Evolutionary conservation across 83 land plant species (phyloP).

Genomic region (Picea mariana): DNA sequence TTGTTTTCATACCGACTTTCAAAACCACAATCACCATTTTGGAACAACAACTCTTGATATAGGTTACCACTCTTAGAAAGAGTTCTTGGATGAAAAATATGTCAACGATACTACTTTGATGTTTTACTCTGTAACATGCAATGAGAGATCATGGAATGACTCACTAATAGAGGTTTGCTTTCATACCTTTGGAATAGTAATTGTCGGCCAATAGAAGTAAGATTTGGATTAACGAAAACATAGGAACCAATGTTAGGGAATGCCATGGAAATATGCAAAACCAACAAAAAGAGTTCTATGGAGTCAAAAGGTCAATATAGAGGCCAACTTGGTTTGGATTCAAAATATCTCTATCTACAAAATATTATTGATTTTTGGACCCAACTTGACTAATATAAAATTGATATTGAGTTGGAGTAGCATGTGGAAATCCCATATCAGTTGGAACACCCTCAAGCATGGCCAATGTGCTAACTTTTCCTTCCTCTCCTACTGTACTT

Average conservation of each 20-base stretch:
- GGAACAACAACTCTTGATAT: too few relatives aligned
- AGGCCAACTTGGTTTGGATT: background rate
- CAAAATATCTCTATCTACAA: background rate
- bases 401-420: constrained; percentile 45
- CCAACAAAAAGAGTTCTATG: background rate
- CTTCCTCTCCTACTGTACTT: constrained; percentile 55
- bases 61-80: too few relatives aligned
- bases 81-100: background rate
- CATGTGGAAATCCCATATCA: constrained; percentile 60
- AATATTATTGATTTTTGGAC: background rate
- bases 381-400: constrained; percentile 69
- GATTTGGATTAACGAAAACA: too few relatives aligned
- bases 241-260: too few relatives aligned
- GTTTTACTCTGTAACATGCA: background rate
- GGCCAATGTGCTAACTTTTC: constrained; percentile 40
- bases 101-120: background rate
- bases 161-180: background rate
- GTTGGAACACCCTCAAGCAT: constrained; percentile 54
- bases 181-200: constrained; percentile 75
- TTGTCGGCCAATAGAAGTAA: constrained; percentile 57
- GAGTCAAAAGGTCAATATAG: background rate
- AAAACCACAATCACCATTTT: too few relatives aligned
- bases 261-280: too few relatives aligned
- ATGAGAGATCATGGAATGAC: background rate
- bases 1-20: too few relatives aligned